Evolutionary conservation across 208 protist species (phyloP).

Genomic region (Angomonas ambiguus): DNA sequence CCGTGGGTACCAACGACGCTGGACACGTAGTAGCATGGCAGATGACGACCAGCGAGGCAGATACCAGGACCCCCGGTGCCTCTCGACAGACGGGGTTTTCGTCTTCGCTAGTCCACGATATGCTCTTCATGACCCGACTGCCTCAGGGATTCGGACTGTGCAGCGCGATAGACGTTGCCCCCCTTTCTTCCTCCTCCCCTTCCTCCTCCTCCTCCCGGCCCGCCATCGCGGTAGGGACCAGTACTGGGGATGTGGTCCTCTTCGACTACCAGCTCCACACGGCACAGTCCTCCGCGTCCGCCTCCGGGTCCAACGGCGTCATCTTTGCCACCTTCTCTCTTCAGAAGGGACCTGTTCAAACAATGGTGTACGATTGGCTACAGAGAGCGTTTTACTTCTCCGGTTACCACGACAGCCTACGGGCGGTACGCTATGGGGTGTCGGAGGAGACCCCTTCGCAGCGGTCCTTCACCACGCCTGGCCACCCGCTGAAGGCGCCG

Average conservation of each 20-base stretch:
- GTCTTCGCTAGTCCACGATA: constrained; percentile 17
- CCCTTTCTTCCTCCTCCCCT: background rate
- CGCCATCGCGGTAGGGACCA: constrained; percentile 75
- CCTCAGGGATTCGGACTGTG: constrained; percentile 74
- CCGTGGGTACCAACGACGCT: constrained; percentile 71
- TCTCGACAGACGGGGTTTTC: background rate
- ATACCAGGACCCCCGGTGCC: constrained; percentile 13
- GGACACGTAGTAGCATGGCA: constrained; percentile 79
- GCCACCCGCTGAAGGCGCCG: no score
- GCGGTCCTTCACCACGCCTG: no score
- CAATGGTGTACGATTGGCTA: constrained; percentile 32
- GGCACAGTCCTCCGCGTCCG: background rate
- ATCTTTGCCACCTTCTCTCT: constrained; percentile 70
- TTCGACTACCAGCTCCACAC: constrained; percentile 27
- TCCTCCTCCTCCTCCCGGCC: constrained; percentile 15
- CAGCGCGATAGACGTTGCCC: constrained; percentile 35
- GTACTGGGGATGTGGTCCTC: constrained; percentile 75
- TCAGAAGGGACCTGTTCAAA: constrained; percentile 79
- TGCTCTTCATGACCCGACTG: constrained; percentile 66
- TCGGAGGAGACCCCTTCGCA: constrained; percentile 13
- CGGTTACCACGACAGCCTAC: constrained; percentile 87
- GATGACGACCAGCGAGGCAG: constrained; percentile 12
- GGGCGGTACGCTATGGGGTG: constrained; percentile 29
- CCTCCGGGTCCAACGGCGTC: constrained; percentile 52
- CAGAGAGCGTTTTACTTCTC: constrained; percentile 77